These are phyloP conservation scores for Amanita pallidorosea DNA, from an alignment of 768 basidiomycete species.

Conservation along the genomic window DNA sequence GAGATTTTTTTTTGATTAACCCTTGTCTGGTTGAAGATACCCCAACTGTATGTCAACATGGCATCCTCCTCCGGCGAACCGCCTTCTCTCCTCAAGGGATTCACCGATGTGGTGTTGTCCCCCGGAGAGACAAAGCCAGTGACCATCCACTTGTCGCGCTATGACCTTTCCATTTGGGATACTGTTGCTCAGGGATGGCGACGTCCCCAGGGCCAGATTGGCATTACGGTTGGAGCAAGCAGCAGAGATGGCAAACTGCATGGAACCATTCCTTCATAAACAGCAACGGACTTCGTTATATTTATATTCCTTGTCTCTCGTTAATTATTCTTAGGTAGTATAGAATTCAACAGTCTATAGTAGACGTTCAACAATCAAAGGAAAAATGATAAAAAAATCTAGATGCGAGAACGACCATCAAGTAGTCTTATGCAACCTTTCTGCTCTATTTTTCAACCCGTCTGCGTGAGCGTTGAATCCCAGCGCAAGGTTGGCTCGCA, in stretches of 20 bases:
- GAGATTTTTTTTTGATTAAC: background rate
- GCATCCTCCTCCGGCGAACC: constrained; percentile 56
- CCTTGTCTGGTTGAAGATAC: constrained; percentile 29
- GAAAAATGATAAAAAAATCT: too few species aligned
- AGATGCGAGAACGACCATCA: background rate
- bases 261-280: constrained; percentile 23
- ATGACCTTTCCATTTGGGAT: constrained; percentile 74
- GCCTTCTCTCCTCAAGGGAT: constrained; percentile 61
- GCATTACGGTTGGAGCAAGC: constrained; percentile 57
- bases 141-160: constrained; percentile 50
- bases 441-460: constrained; percentile 12
- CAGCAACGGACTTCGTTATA: background rate
- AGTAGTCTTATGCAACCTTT: constrained; percentile 7
- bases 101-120: constrained; percentile 43
- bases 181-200: constrained; percentile 63
- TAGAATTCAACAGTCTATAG: too few species aligned
- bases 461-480: constrained; percentile 17
- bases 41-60: constrained; percentile 69
- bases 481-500: constrained; percentile 12
- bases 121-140: constrained; percentile 37
- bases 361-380: background rate
- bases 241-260: constrained; percentile 49
- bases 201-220: constrained; percentile 52
- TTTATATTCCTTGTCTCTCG: background rate
- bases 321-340: background rate